Conservation (phyloP, 1,284 basidiomycete species). For the Boletus mariae region DNA sequence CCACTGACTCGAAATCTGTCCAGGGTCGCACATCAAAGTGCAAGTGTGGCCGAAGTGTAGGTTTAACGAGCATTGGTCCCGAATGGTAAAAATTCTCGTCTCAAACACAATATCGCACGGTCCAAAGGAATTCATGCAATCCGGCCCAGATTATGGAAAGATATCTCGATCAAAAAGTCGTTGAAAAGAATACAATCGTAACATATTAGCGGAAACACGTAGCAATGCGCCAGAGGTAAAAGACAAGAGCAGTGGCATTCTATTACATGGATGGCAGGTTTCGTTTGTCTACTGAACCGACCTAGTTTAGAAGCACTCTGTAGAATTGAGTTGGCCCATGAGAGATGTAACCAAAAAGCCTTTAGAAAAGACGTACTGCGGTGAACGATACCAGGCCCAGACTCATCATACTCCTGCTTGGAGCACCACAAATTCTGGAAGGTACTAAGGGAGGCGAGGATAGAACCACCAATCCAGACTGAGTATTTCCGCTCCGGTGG, state of each 20-base stretch:
- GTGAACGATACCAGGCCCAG: slow-evolving; percentile 81
- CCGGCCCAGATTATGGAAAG: background rate
- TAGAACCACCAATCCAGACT: slow-evolving; percentile 99
- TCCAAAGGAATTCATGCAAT: background rate
- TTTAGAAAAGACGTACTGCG: slow-evolving; percentile 51
- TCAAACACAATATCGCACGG: background rate
- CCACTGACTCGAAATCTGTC: no score
- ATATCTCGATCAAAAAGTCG: slow-evolving; percentile 8
- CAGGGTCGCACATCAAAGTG: no score
- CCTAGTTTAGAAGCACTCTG: slow-evolving; percentile 35
- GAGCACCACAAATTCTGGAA: slow-evolving; percentile 96
- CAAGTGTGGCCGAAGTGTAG: background rate
- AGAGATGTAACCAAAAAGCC: background rate
- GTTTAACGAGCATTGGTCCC: no score
- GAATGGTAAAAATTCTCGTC: no score
- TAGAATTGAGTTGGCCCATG: background rate
- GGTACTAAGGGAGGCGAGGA: slow-evolving; percentile 91
- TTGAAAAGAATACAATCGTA: slow-evolving; percentile 23
- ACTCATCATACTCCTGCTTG: slow-evolving; percentile 91
- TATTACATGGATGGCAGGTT: slow-evolving; percentile 25
- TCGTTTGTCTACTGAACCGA: slow-evolving; percentile 19
- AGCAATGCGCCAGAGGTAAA: slow-evolving; percentile 15
- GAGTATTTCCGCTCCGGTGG: slow-evolving; percentile 93
- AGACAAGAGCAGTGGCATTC: slow-evolving; percentile 23
- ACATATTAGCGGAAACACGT: slow-evolving; percentile 18